Evolutionary conservation across 1,284 basidiomycete genomes (phyloP), one percentile per base, ranked within the genome.

Genomic region (Trichosporon ovoides): DNA sequence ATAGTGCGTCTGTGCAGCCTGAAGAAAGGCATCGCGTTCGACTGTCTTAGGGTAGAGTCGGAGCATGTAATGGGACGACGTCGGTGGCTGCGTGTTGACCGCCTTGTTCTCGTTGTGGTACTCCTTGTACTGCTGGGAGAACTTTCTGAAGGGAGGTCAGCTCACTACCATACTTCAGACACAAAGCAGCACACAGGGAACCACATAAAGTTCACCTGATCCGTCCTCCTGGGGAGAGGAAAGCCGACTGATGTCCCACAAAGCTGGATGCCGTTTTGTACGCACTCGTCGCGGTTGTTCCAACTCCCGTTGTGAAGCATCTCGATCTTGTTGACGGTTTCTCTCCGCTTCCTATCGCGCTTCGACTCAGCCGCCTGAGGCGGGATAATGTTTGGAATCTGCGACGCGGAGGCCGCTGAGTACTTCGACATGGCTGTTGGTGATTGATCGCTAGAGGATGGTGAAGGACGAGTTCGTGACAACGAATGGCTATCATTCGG

Each of bases 291-390:
- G 24, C 79, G 62, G 20, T 73, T 72, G 24, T 75, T 71, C 66
- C 79, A 76, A 57, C 75, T 77, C 46, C 80, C 78, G 19, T 77
- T 76, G 59, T 80, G 78, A 28, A 80, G 69, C 33, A 76, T 68
- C 64, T 80, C 76, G 24, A 82, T 78, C 65, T 79, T 78, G 61
- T 80, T 80, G 55, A 80, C 75, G 50, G 80, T 80, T 60, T 81
- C 80, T 31, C 80, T 65, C 43, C 80, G 64, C 63, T 80, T 79
- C 66, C 78, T 75, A 64, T 81, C 80, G n/a, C 79, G 71, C 66
- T 81, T 81, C 50, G 69, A 76, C 65, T 78, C 76, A 6, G 67
- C 55, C 37, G 66, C 62, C 57, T 69, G 68, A 0, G 73, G 71
- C 7, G 72, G 72, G 16, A 76, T 60, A 46, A 74, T 69, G 24